Conservation (phyloP, 768 basidiomycete genomes). For the Rhizopogon roseolus region DNA sequence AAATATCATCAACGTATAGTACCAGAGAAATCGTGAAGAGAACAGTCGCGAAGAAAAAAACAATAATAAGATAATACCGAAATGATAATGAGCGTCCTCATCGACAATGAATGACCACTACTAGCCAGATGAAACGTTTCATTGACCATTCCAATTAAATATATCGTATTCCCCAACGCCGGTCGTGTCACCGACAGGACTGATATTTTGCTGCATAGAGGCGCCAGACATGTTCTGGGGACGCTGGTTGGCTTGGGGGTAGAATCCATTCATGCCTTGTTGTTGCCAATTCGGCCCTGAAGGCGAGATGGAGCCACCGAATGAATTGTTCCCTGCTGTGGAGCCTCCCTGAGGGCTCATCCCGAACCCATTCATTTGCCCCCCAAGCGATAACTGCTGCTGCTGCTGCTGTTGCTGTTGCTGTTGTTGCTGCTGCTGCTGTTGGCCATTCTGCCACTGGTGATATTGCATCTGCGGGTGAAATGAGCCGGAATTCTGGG, state of each 20-base stretch:
- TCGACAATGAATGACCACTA: slow-evolving; percentile 16
- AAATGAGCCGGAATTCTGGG: slow-evolving; percentile 18
- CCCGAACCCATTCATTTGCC: slow-evolving; percentile 30
- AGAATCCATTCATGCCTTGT: slow-evolving; percentile 20
- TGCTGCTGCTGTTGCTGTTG: slow-evolving; percentile 45
- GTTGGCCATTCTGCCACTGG: slow-evolving; percentile 51
- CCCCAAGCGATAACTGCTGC: slow-evolving; percentile 24
- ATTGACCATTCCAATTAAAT: slow-evolving; percentile 53
- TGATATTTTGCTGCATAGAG: slow-evolving; percentile 42
- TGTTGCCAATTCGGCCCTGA: slow-evolving; percentile 25
- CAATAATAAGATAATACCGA: slow-evolving; percentile 17
- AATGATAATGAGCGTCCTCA: slow-evolving; percentile 21
- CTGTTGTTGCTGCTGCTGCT: slow-evolving; percentile 39
- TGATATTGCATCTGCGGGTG: slow-evolving; percentile 35
- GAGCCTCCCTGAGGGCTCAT: slow-evolving; percentile 35
- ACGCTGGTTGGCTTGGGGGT: slow-evolving; percentile 26
- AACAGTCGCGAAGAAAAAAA: not conserved
- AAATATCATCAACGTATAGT: not conserved
- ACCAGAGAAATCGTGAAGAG: not conserved
- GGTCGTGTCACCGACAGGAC: slow-evolving; percentile 37
- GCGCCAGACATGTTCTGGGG: slow-evolving; percentile 49
- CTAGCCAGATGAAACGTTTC: slow-evolving; percentile 14
- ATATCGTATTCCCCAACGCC: slow-evolving; percentile 49
- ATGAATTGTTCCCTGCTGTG: slow-evolving; percentile 17
- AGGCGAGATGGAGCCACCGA: slow-evolving; percentile 18